Evolutionary conservation across 768 basidiomycete genomes (phyloP).

Genomic region (Leccinellum albellum): DNA sequence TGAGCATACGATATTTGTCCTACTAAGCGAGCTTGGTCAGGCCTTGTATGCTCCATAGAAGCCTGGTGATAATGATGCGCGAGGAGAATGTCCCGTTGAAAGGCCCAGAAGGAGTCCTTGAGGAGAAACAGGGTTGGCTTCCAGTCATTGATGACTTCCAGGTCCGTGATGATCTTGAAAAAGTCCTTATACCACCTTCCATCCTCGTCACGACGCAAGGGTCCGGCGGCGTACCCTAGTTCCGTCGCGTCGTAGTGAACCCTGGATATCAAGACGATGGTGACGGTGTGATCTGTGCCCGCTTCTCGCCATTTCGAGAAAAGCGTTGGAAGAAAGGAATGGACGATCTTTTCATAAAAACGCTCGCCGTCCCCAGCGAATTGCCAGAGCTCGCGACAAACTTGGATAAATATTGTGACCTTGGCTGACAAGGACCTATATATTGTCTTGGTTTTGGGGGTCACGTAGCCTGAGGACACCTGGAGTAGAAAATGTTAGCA

Average conservation of each 20-base stretch:
- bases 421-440: conserved; percentile 90
- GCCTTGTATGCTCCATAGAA: conserved; percentile 41
- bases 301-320: conserved; percentile 82
- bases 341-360: conserved; percentile 95
- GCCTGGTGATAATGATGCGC: conserved; percentile 86
- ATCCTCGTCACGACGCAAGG: conserved; percentile 69
- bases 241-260: conserved; percentile 84
- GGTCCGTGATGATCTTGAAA: conserved; percentile 91
- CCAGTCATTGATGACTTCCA: conserved; percentile 88
- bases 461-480: conserved; percentile 82
- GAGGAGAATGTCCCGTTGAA: conserved; percentile 86
- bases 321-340: conserved; percentile 89
- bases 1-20: conserved; percentile 83
- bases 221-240: conserved; percentile 78
- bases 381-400: conserved; percentile 94
- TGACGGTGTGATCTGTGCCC: conserved; percentile 88
- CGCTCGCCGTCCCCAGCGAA: conserved; percentile 96
- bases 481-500: conserved; percentile 26
- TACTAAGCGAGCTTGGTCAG: conserved; percentile 60
- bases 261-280: conserved; percentile 90
- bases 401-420: conserved; percentile 92
- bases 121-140: conserved; percentile 79
- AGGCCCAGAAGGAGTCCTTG: conserved; percentile 86
- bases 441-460: conserved; percentile 79
- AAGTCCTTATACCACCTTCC: conserved; percentile 91